Conservation (phyloP, 768 basidiomycete species). For the Sporobolomyces phaffii region DNA sequence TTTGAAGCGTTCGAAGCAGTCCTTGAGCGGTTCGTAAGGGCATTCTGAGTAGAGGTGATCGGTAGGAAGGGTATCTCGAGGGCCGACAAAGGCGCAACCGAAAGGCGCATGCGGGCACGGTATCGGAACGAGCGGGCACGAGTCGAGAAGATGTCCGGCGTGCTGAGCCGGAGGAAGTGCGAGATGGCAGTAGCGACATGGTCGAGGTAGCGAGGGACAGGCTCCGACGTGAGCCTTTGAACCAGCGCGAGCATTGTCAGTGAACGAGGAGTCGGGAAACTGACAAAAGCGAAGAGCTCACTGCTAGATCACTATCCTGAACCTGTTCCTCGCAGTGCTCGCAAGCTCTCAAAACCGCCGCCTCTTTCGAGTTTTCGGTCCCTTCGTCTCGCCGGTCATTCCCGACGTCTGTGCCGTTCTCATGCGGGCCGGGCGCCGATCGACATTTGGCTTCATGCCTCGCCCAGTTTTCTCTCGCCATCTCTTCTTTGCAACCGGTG, state of each 20-base stretch:
- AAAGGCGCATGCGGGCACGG: constrained; percentile 6
- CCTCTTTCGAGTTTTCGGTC: background rate
- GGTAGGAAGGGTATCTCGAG: background rate
- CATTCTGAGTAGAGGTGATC: constrained; percentile 15
- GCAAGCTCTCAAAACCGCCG: background rate
- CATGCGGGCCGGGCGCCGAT: background rate
- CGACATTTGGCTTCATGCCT: background rate
- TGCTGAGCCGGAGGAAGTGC: background rate
- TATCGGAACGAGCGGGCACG: constrained; percentile 5
- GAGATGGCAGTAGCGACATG: constrained; percentile 8
- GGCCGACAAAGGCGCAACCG: constrained; percentile 1
- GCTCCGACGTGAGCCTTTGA: background rate
- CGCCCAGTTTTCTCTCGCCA: background rate
- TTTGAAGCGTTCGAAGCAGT: constrained; percentile 1
- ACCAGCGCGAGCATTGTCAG: background rate
- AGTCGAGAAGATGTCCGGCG: constrained; percentile 3
- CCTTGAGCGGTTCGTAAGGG: constrained; percentile 15
- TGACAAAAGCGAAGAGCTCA: background rate
- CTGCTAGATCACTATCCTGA: background rate
- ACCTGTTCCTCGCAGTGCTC: background rate
- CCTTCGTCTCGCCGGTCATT: no score
- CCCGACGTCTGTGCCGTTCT: no score
- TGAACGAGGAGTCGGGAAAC: no score
- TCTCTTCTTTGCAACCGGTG: background rate
- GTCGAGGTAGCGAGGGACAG: background rate